These are phyloP conservation scores for Haplosporangium sp. DNA, from an alignment of 371 early-diverging fungal species.

Conservation along the genomic window DNA sequence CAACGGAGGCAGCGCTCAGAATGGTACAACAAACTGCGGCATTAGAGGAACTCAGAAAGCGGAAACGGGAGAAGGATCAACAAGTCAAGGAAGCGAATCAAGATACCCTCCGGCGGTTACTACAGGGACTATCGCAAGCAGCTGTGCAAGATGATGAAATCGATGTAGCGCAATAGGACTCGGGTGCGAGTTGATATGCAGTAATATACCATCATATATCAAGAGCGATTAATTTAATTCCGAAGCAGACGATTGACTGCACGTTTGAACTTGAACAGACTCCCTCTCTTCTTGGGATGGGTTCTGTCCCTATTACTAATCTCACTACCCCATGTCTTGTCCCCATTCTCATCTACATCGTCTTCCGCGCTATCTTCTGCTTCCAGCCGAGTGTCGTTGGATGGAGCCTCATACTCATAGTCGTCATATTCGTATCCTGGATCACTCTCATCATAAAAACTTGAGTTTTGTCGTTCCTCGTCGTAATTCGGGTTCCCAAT, in stretches of 20 bases:
- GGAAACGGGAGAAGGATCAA: constrained; percentile 17
- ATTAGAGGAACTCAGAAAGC: constrained; percentile 22
- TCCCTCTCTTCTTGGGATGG: constrained; percentile 29
- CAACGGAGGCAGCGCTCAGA: constrained; percentile 26
- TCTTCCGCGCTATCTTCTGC: constrained; percentile 22
- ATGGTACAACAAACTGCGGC: constrained; percentile 31
- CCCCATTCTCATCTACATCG: constrained; percentile 24
- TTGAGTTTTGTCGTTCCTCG: constrained; percentile 36
- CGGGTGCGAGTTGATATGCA: too few relatives aligned
- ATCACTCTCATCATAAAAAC: constrained; percentile 24
- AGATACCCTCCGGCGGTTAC: constrained; percentile 22
- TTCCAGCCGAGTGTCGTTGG: constrained; percentile 5
- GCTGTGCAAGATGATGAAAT: not conserved
- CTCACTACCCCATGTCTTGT: constrained; percentile 18
- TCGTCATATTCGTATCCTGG: constrained; percentile 27
- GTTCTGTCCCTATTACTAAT: constrained; percentile 6
- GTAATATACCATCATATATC: not conserved
- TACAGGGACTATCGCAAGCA: constrained; percentile 31
- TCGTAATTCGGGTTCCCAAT: constrained; percentile 52
- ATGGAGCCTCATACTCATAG: constrained; percentile 20
- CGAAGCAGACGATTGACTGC: constrained; percentile 52
- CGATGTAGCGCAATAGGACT: too few relatives aligned
- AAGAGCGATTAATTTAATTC: constrained; percentile 8
- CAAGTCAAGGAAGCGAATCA: constrained; percentile 27
- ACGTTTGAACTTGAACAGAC: constrained; percentile 47